Percentiles rank a stretch among this genome's conserved stretches.
Conservation (phyloP, 495 filamentous ascomycete genomes). For the Hyaloscypha bicolor region DNA sequence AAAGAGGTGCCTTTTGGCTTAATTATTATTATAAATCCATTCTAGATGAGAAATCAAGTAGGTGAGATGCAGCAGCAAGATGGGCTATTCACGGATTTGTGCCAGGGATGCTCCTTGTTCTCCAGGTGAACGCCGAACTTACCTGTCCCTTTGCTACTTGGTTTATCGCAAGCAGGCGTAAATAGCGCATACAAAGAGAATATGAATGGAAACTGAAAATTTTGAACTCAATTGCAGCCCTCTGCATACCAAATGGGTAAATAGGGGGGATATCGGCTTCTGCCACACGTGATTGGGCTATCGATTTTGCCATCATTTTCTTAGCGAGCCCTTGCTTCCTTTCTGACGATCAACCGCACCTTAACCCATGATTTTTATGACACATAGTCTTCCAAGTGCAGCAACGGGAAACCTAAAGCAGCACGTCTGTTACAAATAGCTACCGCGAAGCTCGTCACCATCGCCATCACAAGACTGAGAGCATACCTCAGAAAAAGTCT, state of each 20-base stretch:
- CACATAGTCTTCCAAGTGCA: constrained; percentile 8
- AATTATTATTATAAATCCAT: neutral
- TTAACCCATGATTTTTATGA: neutral
- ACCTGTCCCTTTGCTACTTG: no score
- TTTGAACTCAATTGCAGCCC: no score
- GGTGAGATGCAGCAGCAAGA: neutral
- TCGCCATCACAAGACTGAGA: neutral
- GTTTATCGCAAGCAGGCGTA: no score
- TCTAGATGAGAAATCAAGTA: neutral
- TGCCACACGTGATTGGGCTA: neutral
- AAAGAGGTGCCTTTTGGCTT: neutral
- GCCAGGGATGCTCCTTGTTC: no score
- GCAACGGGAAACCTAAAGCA: neutral
- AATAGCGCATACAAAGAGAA: no score
- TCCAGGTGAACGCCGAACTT: no score
- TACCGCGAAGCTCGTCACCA: neutral
- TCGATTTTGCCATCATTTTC: neutral
- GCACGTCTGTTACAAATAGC: constrained; percentile 12
- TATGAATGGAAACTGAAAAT: no score
- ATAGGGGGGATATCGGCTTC: no score
- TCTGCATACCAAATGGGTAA: no score
- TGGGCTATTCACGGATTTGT: neutral
- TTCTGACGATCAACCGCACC: neutral
- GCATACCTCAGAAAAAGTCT: neutral
- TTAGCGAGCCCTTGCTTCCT: neutral